Evolutionary conservation across 176 grass and related monocot genomes (phyloP).

Genomic region (Pontederia crassipes): DNA sequence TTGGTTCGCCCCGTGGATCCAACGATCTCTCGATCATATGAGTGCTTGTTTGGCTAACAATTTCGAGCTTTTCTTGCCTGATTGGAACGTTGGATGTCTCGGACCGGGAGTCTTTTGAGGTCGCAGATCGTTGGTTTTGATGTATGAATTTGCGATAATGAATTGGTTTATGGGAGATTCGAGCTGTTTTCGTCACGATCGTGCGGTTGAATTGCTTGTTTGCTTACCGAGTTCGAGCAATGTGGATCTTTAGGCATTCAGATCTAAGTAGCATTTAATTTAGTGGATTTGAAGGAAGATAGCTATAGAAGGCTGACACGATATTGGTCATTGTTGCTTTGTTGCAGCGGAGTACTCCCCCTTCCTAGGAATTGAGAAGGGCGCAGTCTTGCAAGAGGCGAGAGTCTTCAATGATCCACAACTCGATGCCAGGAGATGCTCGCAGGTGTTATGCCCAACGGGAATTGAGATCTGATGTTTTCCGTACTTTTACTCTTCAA

Average conservation of each 20-base stretch:
- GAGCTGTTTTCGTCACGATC: background rate
- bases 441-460: slow-evolving; percentile 40
- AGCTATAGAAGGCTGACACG: too few relatives aligned
- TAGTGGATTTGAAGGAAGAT: background rate
- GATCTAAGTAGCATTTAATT: slow-evolving; percentile 1
- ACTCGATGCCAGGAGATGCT: slow-evolving; percentile 86
- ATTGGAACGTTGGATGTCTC: slow-evolving; percentile 2
- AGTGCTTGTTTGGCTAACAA: background rate
- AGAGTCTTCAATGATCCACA: slow-evolving; percentile 93
- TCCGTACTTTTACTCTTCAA: background rate
- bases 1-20: slow-evolving; percentile 15
- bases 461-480: background rate
- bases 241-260: background rate
- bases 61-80: background rate
- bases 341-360: slow-evolving; percentile 81
- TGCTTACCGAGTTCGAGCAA: background rate
- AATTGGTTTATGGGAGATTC: too few relatives aligned
- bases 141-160: too few relatives aligned
- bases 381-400: slow-evolving; percentile 92
- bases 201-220: background rate
- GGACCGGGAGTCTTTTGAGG: too few relatives aligned
- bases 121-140: too few relatives aligned
- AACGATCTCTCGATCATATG: background rate
- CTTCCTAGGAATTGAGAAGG: slow-evolving; percentile 97
- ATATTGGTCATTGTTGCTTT: background rate